phyloP scores from a whole-genome alignment of 208 protist genomes.

The Acanthamoeba healyi region DNA sequence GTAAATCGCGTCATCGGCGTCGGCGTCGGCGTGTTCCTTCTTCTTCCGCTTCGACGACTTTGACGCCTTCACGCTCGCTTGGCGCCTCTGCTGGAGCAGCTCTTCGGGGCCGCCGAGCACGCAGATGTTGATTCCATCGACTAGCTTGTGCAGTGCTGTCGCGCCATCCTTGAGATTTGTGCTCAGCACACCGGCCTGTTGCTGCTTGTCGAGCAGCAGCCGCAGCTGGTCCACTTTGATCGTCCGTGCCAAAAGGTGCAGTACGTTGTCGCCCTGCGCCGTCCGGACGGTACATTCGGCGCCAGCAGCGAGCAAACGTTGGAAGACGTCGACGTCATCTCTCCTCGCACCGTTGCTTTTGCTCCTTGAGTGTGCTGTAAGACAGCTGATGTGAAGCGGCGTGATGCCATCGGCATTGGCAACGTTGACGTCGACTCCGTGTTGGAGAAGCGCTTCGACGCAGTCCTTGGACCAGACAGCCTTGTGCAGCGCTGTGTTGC shows the following conservation, averaged over 20 bases:
- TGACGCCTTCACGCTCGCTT: not conserved
- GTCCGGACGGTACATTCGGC: not conserved
- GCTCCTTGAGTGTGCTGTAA: not conserved
- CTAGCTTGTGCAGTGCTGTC: conserved; percentile 19
- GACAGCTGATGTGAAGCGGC: conserved; percentile 8
- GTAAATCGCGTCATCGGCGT: no score
- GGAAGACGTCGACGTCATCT: not conserved
- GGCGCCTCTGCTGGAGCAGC: not conserved
- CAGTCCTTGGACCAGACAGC: not conserved
- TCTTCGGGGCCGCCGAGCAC: not conserved
- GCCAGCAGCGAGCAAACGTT: not conserved
- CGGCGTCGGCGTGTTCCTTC: not conserved
- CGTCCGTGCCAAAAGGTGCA: not conserved
- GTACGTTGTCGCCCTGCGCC: not conserved
- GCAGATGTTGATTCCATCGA: not conserved
- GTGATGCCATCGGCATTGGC: not conserved
- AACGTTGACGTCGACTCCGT: not conserved
- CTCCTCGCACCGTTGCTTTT: not conserved
- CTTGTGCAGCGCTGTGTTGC: conserved; percentile 40
- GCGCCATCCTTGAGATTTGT: not conserved
- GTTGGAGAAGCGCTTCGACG: not conserved
- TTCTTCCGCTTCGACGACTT: not conserved
- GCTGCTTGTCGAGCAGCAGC: not conserved
- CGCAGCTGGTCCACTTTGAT: not conserved
- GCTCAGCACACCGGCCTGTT: no score